phyloP scores from a whole-genome alignment of 139 green algal genomes.

The Chlamydomonas sp. region DNA sequence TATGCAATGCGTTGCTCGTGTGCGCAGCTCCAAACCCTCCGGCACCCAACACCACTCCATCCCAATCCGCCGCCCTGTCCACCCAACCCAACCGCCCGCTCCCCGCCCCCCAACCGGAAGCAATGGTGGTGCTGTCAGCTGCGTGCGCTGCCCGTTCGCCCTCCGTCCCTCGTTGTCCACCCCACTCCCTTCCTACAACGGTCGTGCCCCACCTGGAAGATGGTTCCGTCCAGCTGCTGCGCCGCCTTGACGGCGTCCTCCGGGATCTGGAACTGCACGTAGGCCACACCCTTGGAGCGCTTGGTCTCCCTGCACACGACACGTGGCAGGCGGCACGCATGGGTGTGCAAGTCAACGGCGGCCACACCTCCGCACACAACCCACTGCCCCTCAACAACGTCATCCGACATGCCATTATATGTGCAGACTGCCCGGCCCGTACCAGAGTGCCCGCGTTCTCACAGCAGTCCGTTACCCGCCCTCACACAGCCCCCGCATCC shows the following conservation, averaged over 20 bases:
- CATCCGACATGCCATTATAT: not conserved
- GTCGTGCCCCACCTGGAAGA: slow-evolving; percentile 70
- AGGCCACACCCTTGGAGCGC: slow-evolving; percentile 89
- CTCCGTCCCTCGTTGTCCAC: too few relatives aligned
- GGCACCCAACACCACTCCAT: too few relatives aligned
- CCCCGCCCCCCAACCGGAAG: too few relatives aligned
- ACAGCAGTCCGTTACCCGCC: too few relatives aligned
- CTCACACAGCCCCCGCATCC: not conserved
- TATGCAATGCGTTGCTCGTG: too few relatives aligned
- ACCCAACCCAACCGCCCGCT: too few relatives aligned
- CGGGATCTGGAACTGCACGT: slow-evolving; percentile 84
- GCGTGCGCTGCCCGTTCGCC: too few relatives aligned
- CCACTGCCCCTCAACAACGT: not conserved
- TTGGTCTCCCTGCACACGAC: slow-evolving; percentile 43
- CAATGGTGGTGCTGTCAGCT: not conserved
- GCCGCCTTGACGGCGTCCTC: slow-evolving; percentile 77
- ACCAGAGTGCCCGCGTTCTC: too few relatives aligned
- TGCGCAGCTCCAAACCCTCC: too few relatives aligned
- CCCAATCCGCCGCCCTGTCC: too few relatives aligned
- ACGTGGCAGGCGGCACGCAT: not conserved
- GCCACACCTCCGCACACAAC: too few relatives aligned
- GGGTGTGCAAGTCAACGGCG: not conserved
- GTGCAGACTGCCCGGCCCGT: too few relatives aligned
- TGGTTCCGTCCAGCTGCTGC: slow-evolving; percentile 71
- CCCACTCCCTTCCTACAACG: not conserved